Base-by-base conservation (phyloP, 208 protist genomes). In the Acanthamoeba triangularis region DNA sequence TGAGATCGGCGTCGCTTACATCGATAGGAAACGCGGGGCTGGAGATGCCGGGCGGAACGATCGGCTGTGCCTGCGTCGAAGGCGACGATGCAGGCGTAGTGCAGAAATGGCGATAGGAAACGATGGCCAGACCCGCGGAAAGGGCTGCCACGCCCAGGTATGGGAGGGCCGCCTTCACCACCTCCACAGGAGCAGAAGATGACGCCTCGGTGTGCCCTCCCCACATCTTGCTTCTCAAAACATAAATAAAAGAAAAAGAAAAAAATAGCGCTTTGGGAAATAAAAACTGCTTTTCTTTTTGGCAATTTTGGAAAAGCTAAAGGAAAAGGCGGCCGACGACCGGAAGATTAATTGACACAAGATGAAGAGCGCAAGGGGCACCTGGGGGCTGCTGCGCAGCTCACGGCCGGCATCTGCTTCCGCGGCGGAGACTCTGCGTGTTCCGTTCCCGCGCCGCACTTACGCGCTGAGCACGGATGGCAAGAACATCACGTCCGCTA, bases 131-230 rank as follows among this genome's bases (percentile, higher is more conserved):
- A 13, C 74, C 74, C 10, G 74, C 74, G 13, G 74, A 82, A 16
- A 82, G 5, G 37, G 74, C 74, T 4, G 74, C 74, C 35, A 82
- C 74, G 13, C 74, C 74, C 74, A 82, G 28, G 74, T 82, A 82
- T 7, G 74, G 74, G 18, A 82, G 30, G 16, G 74, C 74, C 37
- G 74, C 37, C 74, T 82, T 82, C 35, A 82, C 35, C 33, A 52
- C 74, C 16, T 52, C 74, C 74, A 82, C 74, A 41, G 41, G 20
- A 4, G 69, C 13, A 10, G 10, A 8, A 72, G 14, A 13, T 78
- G 63, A 8, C n/a, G n/a, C 6, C 20, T 63, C 56, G 56, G 56
- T 28, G 20, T 63, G 56, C 20, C 56, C 56, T 20, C 56, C 56
- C 56, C 56, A 63, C 56, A 63, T 63, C 56, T 56, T 56, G 52